Evolutionary conservation across 495 filamentous ascomycete genomes (phyloP).

Genomic region (Symbiotaphrina buchneri): DNA sequence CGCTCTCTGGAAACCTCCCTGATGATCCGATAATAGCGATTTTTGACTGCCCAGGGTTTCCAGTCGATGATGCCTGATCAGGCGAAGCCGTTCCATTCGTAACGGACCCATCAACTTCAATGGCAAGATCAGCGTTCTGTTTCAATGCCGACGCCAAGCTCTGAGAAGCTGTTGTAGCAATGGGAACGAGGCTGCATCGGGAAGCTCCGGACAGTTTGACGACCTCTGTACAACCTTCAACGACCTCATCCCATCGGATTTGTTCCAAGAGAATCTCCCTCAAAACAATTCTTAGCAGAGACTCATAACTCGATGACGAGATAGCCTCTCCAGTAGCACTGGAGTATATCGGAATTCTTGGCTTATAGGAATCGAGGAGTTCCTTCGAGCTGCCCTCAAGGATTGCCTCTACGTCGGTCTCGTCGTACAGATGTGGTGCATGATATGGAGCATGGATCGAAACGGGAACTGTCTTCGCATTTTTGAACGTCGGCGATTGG

Average conservation of each 20-base stretch:
- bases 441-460: background rate
- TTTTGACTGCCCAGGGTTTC: too few species aligned
- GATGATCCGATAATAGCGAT: constrained; percentile 13
- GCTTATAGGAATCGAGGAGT: background rate
- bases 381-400: background rate
- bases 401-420: background rate
- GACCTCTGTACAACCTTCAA: background rate
- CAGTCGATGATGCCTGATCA: too few species aligned
- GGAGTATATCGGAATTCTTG: background rate
- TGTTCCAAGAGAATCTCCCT: background rate
- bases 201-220: background rate
- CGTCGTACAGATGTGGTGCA: background rate
- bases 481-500: background rate
- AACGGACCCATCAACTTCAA: too few species aligned
- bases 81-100: too few species aligned
- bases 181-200: background rate
- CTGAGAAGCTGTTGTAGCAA: background rate
- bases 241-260: background rate
- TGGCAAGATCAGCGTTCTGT: too few species aligned
- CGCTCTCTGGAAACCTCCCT: constrained; percentile 10
- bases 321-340: background rate
- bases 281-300: background rate
- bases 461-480: background rate
- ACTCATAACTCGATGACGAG: background rate
- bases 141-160: background rate